Percentiles rank a stretch among this genome's conserved stretches.
Evolutionary conservation across 2,329 filamentous ascomycete species (phyloP).

Genomic region (Colletotrichum cordylinicola): DNA sequence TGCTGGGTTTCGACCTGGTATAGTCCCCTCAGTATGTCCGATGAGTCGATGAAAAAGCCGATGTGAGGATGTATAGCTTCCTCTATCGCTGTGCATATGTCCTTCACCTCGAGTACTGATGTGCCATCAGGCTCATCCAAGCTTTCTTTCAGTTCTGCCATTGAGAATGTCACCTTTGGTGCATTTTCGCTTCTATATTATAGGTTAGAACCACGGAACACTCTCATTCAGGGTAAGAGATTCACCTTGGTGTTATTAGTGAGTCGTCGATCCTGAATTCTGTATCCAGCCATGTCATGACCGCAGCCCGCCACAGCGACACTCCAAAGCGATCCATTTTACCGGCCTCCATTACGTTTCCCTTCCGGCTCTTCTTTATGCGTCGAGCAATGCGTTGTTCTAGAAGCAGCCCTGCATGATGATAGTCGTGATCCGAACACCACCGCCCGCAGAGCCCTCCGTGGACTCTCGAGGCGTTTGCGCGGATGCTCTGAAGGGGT

Average conservation of each 20-base stretch:
- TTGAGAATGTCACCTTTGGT: neutral
- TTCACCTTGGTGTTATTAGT: neutral
- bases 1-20: neutral
- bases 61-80: too few relatives aligned
- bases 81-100: too few relatives aligned
- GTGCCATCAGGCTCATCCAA: neutral
- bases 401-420: neutral
- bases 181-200: too few relatives aligned
- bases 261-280: neutral
- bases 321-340: neutral
- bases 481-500: neutral
- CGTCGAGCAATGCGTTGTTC: neutral
- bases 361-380: neutral
- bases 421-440: neutral
- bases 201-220: neutral
- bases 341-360: neutral
- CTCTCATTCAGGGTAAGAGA: neutral
- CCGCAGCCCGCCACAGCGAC: neutral
- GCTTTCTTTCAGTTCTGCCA: neutral
- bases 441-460: neutral
- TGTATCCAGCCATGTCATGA: neutral
- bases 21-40: too few relatives aligned
- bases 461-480: neutral
- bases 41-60: too few relatives aligned
- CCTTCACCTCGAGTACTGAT: too few relatives aligned